Evolutionary conservation across 192 early-diverging fungal genomes (phyloP).

Genomic region (Nowakowskiella sp.): DNA sequence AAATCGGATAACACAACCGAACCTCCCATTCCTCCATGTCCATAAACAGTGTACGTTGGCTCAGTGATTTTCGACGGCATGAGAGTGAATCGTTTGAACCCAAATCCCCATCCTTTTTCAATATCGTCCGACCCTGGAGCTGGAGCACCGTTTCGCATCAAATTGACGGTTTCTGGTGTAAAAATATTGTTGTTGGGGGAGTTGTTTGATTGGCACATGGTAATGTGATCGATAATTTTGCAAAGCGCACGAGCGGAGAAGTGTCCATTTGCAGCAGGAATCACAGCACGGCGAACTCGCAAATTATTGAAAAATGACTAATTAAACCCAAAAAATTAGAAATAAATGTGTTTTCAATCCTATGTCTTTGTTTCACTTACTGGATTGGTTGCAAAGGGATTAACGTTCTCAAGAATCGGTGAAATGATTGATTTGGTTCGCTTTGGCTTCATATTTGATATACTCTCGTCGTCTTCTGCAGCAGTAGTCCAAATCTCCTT

Average conservation of each 20-base stretch:
- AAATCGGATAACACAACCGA: conserved; percentile 8
- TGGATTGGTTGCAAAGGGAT: background rate
- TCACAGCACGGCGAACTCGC: conserved; percentile 10
- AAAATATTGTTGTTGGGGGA: background rate
- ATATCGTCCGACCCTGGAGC: background rate
- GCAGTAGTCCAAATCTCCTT: background rate
- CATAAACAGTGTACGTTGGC: conserved; percentile 6
- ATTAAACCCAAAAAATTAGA: conserved; percentile 13
- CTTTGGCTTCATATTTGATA: background rate
- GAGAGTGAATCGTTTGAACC: background rate
- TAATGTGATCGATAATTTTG: conserved; percentile 7
- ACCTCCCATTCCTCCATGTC: conserved; percentile 22
- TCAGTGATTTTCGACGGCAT: background rate
- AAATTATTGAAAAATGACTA: conserved; percentile 23
- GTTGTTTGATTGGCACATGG: background rate
- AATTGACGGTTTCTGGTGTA: background rate
- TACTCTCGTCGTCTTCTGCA: background rate
- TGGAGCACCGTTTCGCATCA: background rate
- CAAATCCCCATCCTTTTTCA: background rate
- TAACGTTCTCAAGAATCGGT: background rate
- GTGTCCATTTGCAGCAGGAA: conserved; percentile 29
- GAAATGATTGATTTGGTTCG: background rate
- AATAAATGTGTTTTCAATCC: too few species aligned
- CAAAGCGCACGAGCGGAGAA: conserved; percentile 17
- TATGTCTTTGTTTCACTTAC: too few species aligned